These are phyloP conservation scores for Fagopyrum esculentum DNA, from an alignment of 148 eudicot genomes.

Conservation along the genomic window DNA sequence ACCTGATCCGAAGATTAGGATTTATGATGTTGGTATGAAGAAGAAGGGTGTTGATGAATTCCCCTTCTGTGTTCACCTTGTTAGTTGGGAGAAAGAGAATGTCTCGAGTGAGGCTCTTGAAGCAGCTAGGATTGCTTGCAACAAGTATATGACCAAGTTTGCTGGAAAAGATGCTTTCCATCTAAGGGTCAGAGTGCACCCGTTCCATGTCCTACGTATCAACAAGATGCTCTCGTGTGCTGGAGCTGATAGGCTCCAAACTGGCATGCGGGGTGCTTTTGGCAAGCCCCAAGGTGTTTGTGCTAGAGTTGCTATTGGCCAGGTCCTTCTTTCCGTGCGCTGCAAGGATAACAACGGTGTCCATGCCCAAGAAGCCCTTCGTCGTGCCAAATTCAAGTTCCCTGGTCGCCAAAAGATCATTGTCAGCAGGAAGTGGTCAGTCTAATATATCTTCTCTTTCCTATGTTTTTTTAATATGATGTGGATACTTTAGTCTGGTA, in stretches of 20 bases:
- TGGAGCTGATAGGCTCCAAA: constrained; percentile 68
- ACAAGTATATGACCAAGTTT: constrained; percentile 57
- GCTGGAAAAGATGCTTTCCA: constrained; percentile 63
- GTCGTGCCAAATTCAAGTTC: constrained; percentile 54
- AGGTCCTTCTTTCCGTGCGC: constrained; percentile 52
- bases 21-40: constrained; percentile 22
- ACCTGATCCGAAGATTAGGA: constrained; percentile 37
- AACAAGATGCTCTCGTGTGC: constrained; percentile 69
- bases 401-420: constrained; percentile 62
- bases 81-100: constrained; percentile 47
- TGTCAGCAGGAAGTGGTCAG: constrained; percentile 45
- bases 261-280: constrained; percentile 66
- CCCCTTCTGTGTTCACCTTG: constrained; percentile 28
- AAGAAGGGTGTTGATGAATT: constrained; percentile 18
- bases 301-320: constrained; percentile 59
- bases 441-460: constrained; percentile 10
- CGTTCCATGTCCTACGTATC: constrained; percentile 58
- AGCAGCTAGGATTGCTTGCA: constrained; percentile 41
- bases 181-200: constrained; percentile 54
- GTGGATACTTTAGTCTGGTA: background rate
- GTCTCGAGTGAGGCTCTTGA: constrained; percentile 40
- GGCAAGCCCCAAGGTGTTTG: constrained; percentile 52
- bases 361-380: constrained; percentile 48
- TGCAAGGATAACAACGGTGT: constrained; percentile 40
- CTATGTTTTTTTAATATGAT: background rate